Evolutionary conservation across 2,329 filamentous ascomycete species (phyloP).

Genomic region (Trichoderma koningii): DNA sequence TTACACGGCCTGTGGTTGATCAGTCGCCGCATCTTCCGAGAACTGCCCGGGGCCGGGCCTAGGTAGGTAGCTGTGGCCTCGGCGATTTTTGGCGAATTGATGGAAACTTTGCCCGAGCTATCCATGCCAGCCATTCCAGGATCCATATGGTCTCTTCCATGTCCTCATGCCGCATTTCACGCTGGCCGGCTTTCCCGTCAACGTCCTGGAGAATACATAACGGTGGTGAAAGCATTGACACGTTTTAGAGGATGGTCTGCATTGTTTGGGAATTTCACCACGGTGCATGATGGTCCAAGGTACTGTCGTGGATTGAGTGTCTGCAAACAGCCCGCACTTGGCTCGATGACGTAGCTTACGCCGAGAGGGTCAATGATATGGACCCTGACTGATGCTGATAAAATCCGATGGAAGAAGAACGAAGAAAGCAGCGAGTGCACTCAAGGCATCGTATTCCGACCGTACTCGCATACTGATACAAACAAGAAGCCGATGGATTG

Average conservation of each 20-base stretch:
- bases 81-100: slow-evolving; percentile 1
- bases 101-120: slow-evolving; percentile 17
- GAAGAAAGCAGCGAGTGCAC: not conserved
- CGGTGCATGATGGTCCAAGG: not conserved
- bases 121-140: not conserved
- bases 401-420: not conserved
- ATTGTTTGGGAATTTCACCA: not conserved
- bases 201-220: not conserved
- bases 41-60: slow-evolving; percentile 15
- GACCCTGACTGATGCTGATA: too few relatives aligned
- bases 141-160: not conserved
- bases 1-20: slow-evolving; percentile 27
- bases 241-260: too few relatives aligned
- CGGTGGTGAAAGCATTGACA: not conserved
- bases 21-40: slow-evolving; percentile 22
- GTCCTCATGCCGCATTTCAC: not conserved
- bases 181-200: not conserved
- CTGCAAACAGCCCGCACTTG: not conserved
- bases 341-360: not conserved
- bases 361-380: not conserved
- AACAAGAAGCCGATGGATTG: not conserved
- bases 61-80: not conserved
- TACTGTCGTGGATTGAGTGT: not conserved
- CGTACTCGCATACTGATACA: not conserved
- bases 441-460: too few relatives aligned